Conservation (phyloP, 1,284 basidiomycete species). For the Coniophora puteana region DNA sequence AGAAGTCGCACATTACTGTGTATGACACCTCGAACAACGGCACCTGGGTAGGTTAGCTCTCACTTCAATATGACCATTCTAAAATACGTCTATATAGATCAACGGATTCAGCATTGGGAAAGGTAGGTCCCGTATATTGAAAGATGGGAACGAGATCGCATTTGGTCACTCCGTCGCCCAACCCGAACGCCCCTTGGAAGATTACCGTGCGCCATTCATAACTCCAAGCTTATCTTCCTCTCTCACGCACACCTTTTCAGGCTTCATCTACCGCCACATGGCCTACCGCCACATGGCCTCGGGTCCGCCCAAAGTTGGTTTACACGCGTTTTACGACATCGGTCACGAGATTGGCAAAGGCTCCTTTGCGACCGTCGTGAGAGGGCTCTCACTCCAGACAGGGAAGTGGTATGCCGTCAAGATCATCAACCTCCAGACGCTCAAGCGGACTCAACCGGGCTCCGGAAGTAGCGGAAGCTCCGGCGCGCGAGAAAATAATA, state of each 20-base stretch:
- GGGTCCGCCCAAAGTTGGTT: conserved; percentile 42
- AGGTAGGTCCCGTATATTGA: conserved; percentile 53
- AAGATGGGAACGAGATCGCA: conserved; percentile 79
- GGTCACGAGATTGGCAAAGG: conserved; percentile 71
- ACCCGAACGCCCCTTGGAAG: conserved; percentile 24
- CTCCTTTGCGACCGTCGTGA: conserved; percentile 77
- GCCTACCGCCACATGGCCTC: conserved; percentile 51
- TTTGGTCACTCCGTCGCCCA: conserved; percentile 61
- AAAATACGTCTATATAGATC: conserved; percentile 44
- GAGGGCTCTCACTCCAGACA: conserved; percentile 55
- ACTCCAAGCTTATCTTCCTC: neutral
- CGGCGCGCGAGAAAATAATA: conserved; percentile 19
- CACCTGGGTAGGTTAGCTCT: conserved; percentile 66
- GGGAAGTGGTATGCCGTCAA: conserved; percentile 74
- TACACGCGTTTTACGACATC: conserved; percentile 65
- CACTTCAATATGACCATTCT: too few relatives aligned
- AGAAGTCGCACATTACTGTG: conserved; percentile 56
- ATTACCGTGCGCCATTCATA: conserved; percentile 35
- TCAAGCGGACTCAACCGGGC: conserved; percentile 28
- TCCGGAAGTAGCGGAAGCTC: too few relatives aligned
- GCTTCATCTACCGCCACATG: conserved; percentile 49
- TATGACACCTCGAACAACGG: conserved; percentile 80
- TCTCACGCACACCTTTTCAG: conserved; percentile 25
- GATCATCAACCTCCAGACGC: conserved; percentile 57
- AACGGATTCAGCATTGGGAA: conserved; percentile 66